A percentile compares a stretch with the other conserved stretches of the same genome.
Conservation (phyloP, 2,329 filamentous ascomycete genomes). For the Claviceps sp. region DNA sequence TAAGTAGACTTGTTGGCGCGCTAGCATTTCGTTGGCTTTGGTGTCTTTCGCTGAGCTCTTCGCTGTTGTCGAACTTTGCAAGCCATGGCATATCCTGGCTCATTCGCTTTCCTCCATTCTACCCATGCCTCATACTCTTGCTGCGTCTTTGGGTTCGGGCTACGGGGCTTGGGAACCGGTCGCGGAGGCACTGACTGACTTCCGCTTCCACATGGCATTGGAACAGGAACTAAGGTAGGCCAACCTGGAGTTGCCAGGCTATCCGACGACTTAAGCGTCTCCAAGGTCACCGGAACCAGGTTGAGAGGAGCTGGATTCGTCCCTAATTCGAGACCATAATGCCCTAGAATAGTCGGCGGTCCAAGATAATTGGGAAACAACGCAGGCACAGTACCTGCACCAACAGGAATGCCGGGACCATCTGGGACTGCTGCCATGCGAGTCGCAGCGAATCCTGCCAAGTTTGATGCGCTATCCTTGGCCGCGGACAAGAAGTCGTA, state of each 20-base stretch:
- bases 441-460: neutral
- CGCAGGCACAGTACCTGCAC: neutral
- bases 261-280: neutral
- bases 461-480: neutral
- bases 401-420: neutral
- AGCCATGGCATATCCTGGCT: slow-evolving; percentile 32
- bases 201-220: neutral
- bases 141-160: slow-evolving; percentile 27
- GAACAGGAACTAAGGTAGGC: neutral
- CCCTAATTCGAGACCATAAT: neutral
- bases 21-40: slow-evolving; percentile 1
- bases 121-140: slow-evolving; percentile 34
- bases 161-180: slow-evolving; percentile 25
- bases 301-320: neutral
- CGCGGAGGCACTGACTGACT: slow-evolving; percentile 7
- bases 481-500: neutral
- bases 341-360: neutral
- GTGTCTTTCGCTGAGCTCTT: slow-evolving; percentile 17
- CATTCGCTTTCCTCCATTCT: slow-evolving; percentile 34
- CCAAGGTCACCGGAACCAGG: neutral
- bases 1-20: neutral
- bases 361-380: neutral
- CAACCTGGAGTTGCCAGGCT: too few species aligned
- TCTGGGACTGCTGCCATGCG: neutral
- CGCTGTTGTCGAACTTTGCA: slow-evolving; percentile 31